These are phyloP conservation scores for Chrysoporthe cubensis DNA, from an alignment of 2,329 filamentous ascomycete species.

Conservation along the genomic window DNA sequence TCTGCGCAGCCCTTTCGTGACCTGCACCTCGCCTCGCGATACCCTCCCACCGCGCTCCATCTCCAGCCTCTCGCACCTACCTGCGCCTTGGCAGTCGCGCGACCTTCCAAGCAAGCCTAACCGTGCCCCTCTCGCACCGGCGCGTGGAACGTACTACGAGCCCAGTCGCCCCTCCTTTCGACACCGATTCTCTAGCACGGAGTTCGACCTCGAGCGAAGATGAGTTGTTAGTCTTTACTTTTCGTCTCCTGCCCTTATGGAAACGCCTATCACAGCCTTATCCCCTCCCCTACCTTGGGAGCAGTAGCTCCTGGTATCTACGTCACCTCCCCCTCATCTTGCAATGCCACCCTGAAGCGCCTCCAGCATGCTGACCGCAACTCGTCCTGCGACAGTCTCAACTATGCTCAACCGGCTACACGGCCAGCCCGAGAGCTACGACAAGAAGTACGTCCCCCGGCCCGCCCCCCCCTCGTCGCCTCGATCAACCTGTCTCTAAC, in stretches of 20 bases:
- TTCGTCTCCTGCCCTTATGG: not conserved
- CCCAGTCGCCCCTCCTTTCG: not conserved
- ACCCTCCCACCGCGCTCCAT: not conserved
- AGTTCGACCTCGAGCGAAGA: not conserved
- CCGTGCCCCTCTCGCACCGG: not conserved
- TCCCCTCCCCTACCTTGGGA: constrained; percentile 9
- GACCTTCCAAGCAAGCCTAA: constrained; percentile 5
- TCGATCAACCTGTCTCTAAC: constrained; percentile 31
- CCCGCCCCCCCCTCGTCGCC: constrained; percentile 28
- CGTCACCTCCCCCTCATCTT: not conserved
- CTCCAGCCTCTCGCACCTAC: constrained; percentile 6
- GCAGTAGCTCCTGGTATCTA: not conserved
- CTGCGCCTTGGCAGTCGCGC: not conserved
- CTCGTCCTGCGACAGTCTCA: constrained; percentile 60
- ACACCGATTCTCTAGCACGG: constrained; percentile 1
- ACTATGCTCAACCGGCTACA: constrained; percentile 95
- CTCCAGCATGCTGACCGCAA: constrained; percentile 25
- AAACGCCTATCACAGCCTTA: not conserved
- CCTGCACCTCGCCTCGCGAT: not conserved
- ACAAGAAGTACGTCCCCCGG: constrained; percentile 77
- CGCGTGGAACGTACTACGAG: not conserved
- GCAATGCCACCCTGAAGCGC: constrained; percentile 9
- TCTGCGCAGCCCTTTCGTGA: not conserved
- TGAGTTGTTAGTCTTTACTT: constrained; percentile 7
- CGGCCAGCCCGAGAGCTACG: constrained; percentile 96